Conservation (phyloP, 768 basidiomycete genomes). For the Piloderma croceum region DNA sequence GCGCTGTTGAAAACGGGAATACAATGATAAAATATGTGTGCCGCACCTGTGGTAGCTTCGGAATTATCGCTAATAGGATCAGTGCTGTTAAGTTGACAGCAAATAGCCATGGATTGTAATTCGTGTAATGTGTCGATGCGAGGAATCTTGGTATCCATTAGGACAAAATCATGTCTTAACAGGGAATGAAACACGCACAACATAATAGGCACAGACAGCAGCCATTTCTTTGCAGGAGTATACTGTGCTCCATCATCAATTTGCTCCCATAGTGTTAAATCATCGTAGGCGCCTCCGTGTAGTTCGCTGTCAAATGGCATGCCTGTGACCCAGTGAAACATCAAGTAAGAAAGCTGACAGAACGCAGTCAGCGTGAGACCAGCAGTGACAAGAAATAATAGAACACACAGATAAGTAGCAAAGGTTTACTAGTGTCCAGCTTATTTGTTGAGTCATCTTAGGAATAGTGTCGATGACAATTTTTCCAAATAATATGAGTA, state of each 20-base stretch:
- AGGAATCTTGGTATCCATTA: slow-evolving; percentile 63
- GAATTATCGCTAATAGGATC: slow-evolving; percentile 74
- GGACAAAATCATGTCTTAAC: background rate
- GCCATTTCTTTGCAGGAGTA: slow-evolving; percentile 97
- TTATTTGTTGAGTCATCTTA: slow-evolving; percentile 88
- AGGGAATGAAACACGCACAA: slow-evolving; percentile 52
- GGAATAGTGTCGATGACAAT: slow-evolving; percentile 91
- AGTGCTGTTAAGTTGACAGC: slow-evolving; percentile 82
- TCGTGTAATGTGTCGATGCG: slow-evolving; percentile 95
- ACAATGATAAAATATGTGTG: background rate
- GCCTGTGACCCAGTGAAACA: slow-evolving; percentile 98
- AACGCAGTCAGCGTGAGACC: slow-evolving; percentile 1
- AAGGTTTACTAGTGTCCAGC: slow-evolving; percentile 93
- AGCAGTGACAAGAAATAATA: slow-evolving; percentile 1
- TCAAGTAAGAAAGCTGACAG: slow-evolving; percentile 83
- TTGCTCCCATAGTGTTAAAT: slow-evolving; percentile 98
- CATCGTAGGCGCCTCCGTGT: slow-evolving; percentile 93
- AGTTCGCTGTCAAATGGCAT: slow-evolving; percentile 88
- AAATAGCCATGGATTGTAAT: slow-evolving; percentile 93
- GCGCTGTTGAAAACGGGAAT: too few species aligned
- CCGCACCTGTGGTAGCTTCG: slow-evolving; percentile 90
- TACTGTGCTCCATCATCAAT: slow-evolving; percentile 98
- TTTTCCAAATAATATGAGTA: slow-evolving; percentile 87
- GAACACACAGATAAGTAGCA: slow-evolving; percentile 82
- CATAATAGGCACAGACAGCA: slow-evolving; percentile 81